These are phyloP conservation scores for Penstemon davidsonii DNA, from an alignment of 257 asterid species.

Conservation along the genomic window DNA sequence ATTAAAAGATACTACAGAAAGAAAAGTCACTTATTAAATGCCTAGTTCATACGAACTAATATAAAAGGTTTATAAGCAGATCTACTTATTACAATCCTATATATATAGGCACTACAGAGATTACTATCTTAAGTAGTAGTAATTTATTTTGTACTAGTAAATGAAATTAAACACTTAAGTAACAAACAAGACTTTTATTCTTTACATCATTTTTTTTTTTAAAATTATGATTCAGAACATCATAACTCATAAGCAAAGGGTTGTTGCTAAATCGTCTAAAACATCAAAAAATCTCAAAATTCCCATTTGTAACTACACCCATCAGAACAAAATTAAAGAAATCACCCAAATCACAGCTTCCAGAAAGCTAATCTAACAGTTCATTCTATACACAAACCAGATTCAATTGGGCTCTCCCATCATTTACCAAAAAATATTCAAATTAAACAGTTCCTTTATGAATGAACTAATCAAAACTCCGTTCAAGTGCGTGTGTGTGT, in stretches of 20 bases:
- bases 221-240: not conserved
- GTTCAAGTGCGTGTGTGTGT: conserved; percentile 1
- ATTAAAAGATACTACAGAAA: not conserved
- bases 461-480: conserved; percentile 4
- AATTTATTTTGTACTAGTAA: not conserved
- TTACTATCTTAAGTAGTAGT: too few relatives aligned
- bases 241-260: too few relatives aligned
- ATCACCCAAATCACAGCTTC: conserved; percentile 16
- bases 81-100: not conserved
- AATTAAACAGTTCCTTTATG: not conserved
- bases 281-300: conserved; percentile 13
- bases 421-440: too few relatives aligned
- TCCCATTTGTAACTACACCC: conserved; percentile 4
- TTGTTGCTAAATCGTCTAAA: conserved; percentile 7
- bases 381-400: conserved; percentile 9
- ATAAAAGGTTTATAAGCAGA: not conserved
- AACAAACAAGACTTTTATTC: conserved; percentile 2
- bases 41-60: not conserved
- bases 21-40: not conserved
- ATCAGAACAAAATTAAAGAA: conserved; percentile 6
- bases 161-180: not conserved
- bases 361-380: conserved; percentile 25
- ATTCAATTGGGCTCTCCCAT: not conserved
- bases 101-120: not conserved
- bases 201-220: not conserved